Evolutionary conservation across 2,329 filamentous ascomycete genomes (phyloP).

Genomic region (Lomentospora prolificans): DNA sequence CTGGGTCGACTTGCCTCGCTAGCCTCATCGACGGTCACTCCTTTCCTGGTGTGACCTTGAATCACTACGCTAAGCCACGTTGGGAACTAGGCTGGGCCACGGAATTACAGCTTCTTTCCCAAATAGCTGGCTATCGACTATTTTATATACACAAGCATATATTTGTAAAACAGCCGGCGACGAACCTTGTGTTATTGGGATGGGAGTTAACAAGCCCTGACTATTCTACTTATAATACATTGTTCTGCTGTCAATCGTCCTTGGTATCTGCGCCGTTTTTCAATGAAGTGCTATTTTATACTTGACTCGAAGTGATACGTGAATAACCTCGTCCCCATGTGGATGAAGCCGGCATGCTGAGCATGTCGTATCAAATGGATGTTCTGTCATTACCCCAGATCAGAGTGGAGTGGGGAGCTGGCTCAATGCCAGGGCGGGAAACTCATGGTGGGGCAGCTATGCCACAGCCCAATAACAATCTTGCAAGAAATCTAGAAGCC

Average conservation of each 20-base stretch:
- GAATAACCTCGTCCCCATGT: background rate
- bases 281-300: background rate
- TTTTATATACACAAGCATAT: background rate
- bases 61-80: too few relatives aligned
- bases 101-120: too few relatives aligned
- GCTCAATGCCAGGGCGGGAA: background rate
- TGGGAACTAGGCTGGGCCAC: background rate
- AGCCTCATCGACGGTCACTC: background rate
- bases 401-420: background rate
- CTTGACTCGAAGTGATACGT: background rate
- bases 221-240: background rate
- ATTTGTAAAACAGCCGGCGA: conserved; percentile 1
- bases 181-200: background rate
- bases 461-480: background rate
- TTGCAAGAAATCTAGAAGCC: background rate
- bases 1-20: background rate
- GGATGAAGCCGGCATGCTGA: too few relatives aligned
- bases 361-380: background rate
- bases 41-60: too few relatives aligned
- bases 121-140: background rate
- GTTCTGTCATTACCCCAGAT: background rate
- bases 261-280: background rate
- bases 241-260: background rate
- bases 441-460: background rate
- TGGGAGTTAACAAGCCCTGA: background rate